Evolutionary conservation across 2,329 filamentous ascomycete species (phyloP).

Genomic region (Apiospora phragmitis): DNA sequence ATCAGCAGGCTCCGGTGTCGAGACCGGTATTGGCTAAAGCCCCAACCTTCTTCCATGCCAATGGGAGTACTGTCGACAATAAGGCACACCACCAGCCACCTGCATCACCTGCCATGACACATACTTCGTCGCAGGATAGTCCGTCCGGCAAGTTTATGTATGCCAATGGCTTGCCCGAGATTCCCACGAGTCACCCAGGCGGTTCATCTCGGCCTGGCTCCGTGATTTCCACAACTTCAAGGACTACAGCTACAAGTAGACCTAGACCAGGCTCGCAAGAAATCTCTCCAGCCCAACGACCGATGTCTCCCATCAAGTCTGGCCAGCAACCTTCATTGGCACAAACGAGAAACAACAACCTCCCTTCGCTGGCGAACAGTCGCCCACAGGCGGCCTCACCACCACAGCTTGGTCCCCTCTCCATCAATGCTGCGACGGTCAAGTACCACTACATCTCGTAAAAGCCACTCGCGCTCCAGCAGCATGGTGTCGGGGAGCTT

Average conservation of each 20-base stretch:
- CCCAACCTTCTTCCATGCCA: constrained; percentile 59
- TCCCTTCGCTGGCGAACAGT: constrained; percentile 23
- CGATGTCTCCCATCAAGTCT: constrained; percentile 53
- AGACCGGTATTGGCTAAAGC: constrained; percentile 37
- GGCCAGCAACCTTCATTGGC: constrained; percentile 24
- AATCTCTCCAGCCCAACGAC: constrained; percentile 39
- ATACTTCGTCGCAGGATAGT: constrained; percentile 37
- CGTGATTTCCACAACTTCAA: constrained; percentile 46
- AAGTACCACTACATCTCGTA: constrained; percentile 42
- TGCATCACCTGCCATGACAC: constrained; percentile 35
- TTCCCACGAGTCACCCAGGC: constrained; percentile 37
- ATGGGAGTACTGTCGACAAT: constrained; percentile 44
- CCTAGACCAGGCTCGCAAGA: constrained; percentile 30
- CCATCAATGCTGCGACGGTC: constrained; percentile 40
- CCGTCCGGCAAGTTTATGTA: constrained; percentile 71
- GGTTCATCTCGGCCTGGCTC: constrained; percentile 45
- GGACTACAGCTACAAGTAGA: constrained; percentile 38
- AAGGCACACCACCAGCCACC: constrained; percentile 36
- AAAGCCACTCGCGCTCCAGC: constrained; percentile 41
- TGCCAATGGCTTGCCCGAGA: constrained; percentile 64
- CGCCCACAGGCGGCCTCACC: constrained; percentile 38
- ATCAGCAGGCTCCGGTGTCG: constrained; percentile 33
- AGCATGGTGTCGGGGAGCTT: constrained; percentile 40
- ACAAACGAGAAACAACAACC: constrained; percentile 20
- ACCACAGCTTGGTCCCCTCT: constrained; percentile 36